phyloP scores from a whole-genome alignment of 495 filamentous ascomycete genomes.

The Xylaria acuta region DNA sequence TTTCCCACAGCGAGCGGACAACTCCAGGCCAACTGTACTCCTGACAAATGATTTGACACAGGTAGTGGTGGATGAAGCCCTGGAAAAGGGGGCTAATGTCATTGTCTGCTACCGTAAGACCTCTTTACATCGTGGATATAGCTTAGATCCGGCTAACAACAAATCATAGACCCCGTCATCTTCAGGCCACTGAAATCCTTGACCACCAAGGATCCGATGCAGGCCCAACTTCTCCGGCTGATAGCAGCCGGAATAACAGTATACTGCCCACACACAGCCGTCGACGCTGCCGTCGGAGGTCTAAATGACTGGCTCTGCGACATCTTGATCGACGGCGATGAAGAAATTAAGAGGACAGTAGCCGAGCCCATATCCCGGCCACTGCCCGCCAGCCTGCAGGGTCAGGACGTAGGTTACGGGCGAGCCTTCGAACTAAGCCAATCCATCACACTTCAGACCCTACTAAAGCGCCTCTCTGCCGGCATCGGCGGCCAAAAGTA shows the following conservation, averaged over 20 bases:
- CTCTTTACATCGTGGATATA: not conserved
- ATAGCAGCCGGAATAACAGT: constrained; percentile 91
- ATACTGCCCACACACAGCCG: constrained; percentile 93
- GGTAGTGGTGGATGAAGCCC: constrained; percentile 90
- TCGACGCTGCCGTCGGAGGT: constrained; percentile 86
- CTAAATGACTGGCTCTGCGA: constrained; percentile 96
- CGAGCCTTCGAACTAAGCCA: constrained; percentile 69
- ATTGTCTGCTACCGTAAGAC: constrained; percentile 87
- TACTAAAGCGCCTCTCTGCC: constrained; percentile 60
- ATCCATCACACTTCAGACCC: constrained; percentile 62
- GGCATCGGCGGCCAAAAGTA: constrained; percentile 46
- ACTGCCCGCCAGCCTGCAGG: constrained; percentile 60
- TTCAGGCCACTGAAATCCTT: constrained; percentile 89
- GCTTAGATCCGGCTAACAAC: constrained; percentile 11
- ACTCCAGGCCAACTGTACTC: constrained; percentile 60
- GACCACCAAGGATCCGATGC: constrained; percentile 83
- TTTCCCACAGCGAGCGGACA: constrained; percentile 17
- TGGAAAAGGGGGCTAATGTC: constrained; percentile 73
- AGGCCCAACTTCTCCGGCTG: constrained; percentile 80
- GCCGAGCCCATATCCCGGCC: constrained; percentile 44
- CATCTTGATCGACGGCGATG: constrained; percentile 62
- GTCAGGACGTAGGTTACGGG: constrained; percentile 70
- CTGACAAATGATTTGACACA: constrained; percentile 91
- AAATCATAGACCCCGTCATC: constrained; percentile 83
- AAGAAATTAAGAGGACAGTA: constrained; percentile 42